phyloP scores from a whole-genome alignment of 2,329 filamentous ascomycete genomes.

The Colletotrichum tofieldiae region DNA sequence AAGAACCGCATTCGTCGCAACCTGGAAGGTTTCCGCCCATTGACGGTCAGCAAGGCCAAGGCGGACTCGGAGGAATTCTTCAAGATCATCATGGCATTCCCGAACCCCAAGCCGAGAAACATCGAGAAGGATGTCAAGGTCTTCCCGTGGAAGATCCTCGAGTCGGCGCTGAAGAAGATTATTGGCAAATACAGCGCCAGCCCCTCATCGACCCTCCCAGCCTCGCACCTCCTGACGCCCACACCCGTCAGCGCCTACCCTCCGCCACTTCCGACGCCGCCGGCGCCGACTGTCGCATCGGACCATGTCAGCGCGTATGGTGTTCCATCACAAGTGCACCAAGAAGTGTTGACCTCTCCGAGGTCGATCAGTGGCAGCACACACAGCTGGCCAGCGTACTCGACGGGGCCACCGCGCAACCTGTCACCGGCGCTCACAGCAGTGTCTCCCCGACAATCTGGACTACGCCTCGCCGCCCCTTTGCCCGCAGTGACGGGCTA shows the following conservation, averaged over 20 bases:
- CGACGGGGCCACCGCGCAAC: constrained; percentile 57
- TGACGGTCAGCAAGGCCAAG: constrained; percentile 95
- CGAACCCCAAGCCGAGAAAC: constrained; percentile 93
- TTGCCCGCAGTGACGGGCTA: constrained; percentile 59
- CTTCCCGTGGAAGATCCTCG: constrained; percentile 94
- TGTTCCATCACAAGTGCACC: constrained; percentile 57
- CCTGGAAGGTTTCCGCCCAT: constrained; percentile 91
- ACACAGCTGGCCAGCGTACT: constrained; percentile 65
- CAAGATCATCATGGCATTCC: constrained; percentile 99
- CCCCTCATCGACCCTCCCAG: constrained; percentile 57
- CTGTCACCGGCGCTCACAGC: constrained; percentile 61
- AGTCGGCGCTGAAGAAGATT: constrained; percentile 94
- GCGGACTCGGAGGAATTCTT: constrained; percentile 96
- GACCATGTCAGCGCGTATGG: constrained; percentile 58
- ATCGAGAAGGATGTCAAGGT: constrained; percentile 99
- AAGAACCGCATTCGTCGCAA: constrained; percentile 98
- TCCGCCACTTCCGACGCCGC: constrained; percentile 62
- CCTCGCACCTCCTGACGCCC: constrained; percentile 60
- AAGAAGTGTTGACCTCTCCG: constrained; percentile 68
- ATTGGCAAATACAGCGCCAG: constrained; percentile 91
- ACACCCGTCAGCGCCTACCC: constrained; percentile 58
- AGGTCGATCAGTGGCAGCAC: constrained; percentile 65
- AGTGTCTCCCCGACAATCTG: constrained; percentile 51
- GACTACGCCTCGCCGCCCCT: constrained; percentile 44
- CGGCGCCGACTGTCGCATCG: constrained; percentile 53